Evolutionary conservation across 164 flowering plant species (phyloP), one percentile per base, ranked within the genome.

Genomic region (Nelumbo lutea): DNA sequence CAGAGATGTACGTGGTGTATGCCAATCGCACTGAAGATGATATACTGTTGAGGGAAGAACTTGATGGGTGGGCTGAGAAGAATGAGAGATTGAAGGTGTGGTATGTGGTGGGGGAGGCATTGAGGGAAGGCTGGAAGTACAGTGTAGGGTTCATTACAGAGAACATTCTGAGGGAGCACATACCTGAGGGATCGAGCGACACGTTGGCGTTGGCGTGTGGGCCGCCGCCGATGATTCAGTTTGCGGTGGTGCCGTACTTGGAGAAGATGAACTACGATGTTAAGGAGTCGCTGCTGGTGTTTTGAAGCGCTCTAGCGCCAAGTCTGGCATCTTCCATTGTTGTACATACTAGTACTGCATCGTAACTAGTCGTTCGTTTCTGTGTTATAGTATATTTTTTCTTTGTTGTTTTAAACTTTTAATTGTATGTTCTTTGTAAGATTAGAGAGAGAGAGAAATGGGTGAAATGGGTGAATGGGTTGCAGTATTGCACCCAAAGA

Each of bases 21-120:
- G 98, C 98, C 4, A 90, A 90, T 75, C 83, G 96, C 3, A 86
- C 90, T 0, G 99, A 96, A 69, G 98, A 96, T 6, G 99, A 92
- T 69, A 90, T 96, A 11, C 61, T 92, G 74, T 65, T 96, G 66
- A 79, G 78, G 69, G 89, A 86, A 3, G 98, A 90, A 70, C 88
- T 96, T 9, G 99, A 96, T 59, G 76, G 41, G 13, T 92, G 97
- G 98, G 88, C 89, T 0, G 81, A 50, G 65, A 73, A 79, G 78
- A 51, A 73, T 9, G 81, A 82, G 15, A 78, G 81, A 66, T 61
- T 95, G 50, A 90, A 88, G 67, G 93, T 95, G 0, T 95, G 99
- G 99, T 95, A 92, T 59, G 99, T 95, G 57, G 81, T 95, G 13
- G 77, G 76, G 43, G 77, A 79, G 65, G 9, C 68, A 0, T 45